Base-by-base conservation (phyloP, 2,329 filamentous ascomycete genomes). In the Anthostomella pinea region DNA sequence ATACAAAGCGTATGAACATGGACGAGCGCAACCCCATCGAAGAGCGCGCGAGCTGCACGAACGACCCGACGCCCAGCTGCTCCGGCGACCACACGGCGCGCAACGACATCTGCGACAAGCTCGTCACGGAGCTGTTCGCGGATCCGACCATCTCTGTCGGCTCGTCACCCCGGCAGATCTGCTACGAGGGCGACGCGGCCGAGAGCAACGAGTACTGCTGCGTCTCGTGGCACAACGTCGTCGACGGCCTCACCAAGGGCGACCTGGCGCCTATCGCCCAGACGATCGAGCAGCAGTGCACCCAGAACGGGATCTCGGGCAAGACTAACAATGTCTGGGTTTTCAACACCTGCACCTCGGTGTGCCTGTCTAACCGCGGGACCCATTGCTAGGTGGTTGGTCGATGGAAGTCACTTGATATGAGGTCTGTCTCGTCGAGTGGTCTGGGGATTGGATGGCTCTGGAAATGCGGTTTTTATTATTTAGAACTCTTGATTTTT, bases 311-410 rank as follows among this genome's bases (percentile, higher is more conserved):
- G 13, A 26, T 33, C 19, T 33, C 31, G 31, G 31, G 31, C 22
- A 33, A 21, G 21, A 19, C 11, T 11, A 8, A 33, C 10, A 19
- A 18, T 17, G n/a, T 33, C 14, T 33, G 5, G 14, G 31, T 33
- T 18, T 22, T 17, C 22, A 15, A 22, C 11, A 25, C 13, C 8
- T 33, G 31, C 31, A 33, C 31, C 22, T 13, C 8, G 3, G 31
- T 33, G 20, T 33, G 31, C 16, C 20, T 33, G 8, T 33, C 31
- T 22, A 33, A 33, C 31, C 13, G 31, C n/a, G 31, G 31, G 13
- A 26, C 7, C 9, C n/a, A n/a, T n/a, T n/a, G n/a, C n/a, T n/a
- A n/a, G 22, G 14, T 22, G 23, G 30, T 16, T 33, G 24, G 15
- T 26, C 24, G 24, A 26, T n/a, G 15, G 24, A 23, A 8, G 7